Conservation (phyloP, 2,329 filamentous ascomycete genomes). For the Pleoardoris graminearum region DNA sequence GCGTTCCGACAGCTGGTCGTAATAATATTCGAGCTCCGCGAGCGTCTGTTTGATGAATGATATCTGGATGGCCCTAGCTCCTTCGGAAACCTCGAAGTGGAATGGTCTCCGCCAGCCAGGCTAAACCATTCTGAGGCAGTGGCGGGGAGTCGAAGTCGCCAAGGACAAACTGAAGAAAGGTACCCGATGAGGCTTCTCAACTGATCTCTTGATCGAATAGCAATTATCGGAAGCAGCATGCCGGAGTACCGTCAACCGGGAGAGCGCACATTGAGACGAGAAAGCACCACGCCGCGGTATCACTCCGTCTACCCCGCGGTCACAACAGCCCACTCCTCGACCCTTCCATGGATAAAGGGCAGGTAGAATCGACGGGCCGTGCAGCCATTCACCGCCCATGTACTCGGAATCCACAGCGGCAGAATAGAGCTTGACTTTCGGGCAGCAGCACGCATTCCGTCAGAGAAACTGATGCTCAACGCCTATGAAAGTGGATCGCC, state of each 20-base stretch:
- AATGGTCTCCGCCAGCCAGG: constrained; percentile 16
- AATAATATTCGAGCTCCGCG: constrained; percentile 9
- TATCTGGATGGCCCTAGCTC: constrained; percentile 1
- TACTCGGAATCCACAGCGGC: constrained; percentile 27
- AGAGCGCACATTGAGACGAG: too few relatives aligned
- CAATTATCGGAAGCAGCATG: neutral
- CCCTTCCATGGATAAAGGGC: constrained; percentile 27
- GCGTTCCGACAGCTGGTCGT: constrained; percentile 20
- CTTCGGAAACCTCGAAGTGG: constrained; percentile 17
- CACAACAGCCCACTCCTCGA: constrained; percentile 11
- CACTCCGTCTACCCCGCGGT: constrained; percentile 12
- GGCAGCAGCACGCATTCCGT: constrained; percentile 9
- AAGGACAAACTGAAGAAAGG: constrained; percentile 9
- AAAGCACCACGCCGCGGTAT: neutral
- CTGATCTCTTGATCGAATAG: neutral
- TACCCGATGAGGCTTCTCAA: constrained; percentile 9
- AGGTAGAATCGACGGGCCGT: constrained; percentile 44
- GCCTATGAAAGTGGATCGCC: constrained; percentile 22
- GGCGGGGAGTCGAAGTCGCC: neutral
- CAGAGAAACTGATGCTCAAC: constrained; percentile 19
- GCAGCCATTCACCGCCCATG: constrained; percentile 41
- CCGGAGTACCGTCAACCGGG: neutral
- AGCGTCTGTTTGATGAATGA: neutral
- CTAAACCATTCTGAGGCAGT: neutral
- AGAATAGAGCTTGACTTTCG: constrained; percentile 34